Conservation (phyloP, 1,284 basidiomycete species). For the Volvariella surrecta region DNA sequence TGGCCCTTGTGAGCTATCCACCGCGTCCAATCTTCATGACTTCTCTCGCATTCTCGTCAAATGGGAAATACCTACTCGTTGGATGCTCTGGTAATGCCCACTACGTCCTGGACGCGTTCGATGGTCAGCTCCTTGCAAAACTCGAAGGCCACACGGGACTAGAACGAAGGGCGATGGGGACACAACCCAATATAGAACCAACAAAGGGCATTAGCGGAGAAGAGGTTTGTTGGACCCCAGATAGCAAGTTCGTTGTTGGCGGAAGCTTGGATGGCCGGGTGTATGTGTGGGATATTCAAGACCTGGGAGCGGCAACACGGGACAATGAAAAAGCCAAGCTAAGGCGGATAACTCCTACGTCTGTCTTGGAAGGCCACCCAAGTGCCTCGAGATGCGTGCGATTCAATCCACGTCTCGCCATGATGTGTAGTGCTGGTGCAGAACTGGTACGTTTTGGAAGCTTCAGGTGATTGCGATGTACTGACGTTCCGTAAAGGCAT, state of each 20-base stretch:
- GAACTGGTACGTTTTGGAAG: slow-evolving; percentile 61
- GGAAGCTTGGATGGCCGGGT: slow-evolving; percentile 81
- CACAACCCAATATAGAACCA: slow-evolving; percentile 57
- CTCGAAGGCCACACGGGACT: slow-evolving; percentile 78
- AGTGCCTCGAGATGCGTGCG: slow-evolving; percentile 78
- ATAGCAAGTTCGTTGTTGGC: slow-evolving; percentile 79
- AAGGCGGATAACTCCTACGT: slow-evolving; percentile 45
- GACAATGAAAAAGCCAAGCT: slow-evolving; percentile 47
- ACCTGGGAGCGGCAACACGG: slow-evolving; percentile 39
- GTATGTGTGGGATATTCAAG: slow-evolving; percentile 73
- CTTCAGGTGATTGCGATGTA: neutral
- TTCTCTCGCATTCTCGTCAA: slow-evolving; percentile 83
- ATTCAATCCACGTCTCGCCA: slow-evolving; percentile 84
- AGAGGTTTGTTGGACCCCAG: slow-evolving; percentile 88
- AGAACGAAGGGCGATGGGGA: slow-evolving; percentile 53
- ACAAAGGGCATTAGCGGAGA: slow-evolving; percentile 77
- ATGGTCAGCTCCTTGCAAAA: slow-evolving; percentile 74
- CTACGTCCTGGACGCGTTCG: slow-evolving; percentile 87
- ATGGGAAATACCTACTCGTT: slow-evolving; percentile 85
- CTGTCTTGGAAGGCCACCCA: slow-evolving; percentile 65
- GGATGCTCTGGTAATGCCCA: slow-evolving; percentile 91
- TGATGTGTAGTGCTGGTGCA: slow-evolving; percentile 81
- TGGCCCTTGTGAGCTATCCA: slow-evolving; percentile 67
- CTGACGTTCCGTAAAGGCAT: slow-evolving; percentile 40
- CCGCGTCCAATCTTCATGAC: slow-evolving; percentile 90